Base-by-base conservation (phyloP, 1,139 yeast species). In the Candida frijolesensis region DNA sequence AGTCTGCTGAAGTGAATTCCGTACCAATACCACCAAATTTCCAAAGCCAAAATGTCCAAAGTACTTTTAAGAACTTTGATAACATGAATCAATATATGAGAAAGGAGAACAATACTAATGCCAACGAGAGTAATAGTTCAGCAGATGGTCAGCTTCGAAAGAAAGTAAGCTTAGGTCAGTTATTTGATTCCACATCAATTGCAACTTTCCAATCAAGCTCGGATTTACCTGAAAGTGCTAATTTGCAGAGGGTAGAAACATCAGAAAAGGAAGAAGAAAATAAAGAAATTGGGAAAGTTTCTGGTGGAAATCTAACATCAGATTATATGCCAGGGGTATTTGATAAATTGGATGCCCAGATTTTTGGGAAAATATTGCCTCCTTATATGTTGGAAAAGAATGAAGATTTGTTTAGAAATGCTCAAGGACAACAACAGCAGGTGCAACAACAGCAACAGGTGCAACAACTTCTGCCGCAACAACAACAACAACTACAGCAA, bases 361-460 rank as follows among this genome's bases (percentile, higher is more conserved):
- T 90, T 12, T 89, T 90, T 71, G 96, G 96, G 0, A 74, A 88
- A 47, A 85, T 87, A 58, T 65, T 89, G 49, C 96, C 96, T 3
- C 95, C 96, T 1, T 89, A 88, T 61, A 88, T 88, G 95, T 66
- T 82, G 53, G 78, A 77, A 52, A 66, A 67, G 48, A 72, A 66
- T 50, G 57, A 46, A 12, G 39, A 38, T 25, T 33, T 25, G 14
- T 14, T 9, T 6, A 38, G 42, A 38, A 38, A 34, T 14, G 16
- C 16, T 10, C 8, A 25, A 4, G 29, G 29, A 25, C 51, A 51
- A 33, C 44, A 44, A 43, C 33, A 19, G 32, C 43, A 44, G 18
- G 32, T 25, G 29, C 33, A 22, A 14, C 25, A 22, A 15, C 14
- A 12, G 10, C 29, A 25, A 25, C 29, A 25, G 29, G n/a, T n/a